phyloP scores from a whole-genome alignment of 192 early-diverging fungal genomes.

The Coemansia sp. region DNA sequence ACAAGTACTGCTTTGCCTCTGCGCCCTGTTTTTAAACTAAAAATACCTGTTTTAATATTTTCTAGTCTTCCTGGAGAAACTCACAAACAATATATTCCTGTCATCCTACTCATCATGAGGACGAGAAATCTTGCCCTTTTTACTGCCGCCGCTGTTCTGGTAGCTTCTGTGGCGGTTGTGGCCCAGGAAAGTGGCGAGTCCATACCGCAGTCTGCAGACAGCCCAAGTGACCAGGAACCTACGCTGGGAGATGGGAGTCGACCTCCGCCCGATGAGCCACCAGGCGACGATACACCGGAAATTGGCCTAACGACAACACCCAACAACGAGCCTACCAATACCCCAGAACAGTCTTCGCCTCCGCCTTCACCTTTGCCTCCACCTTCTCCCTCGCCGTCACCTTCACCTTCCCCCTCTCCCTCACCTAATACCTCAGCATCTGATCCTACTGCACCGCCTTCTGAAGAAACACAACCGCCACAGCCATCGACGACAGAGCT shows the following conservation, averaged over 20 bases:
- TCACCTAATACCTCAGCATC: constrained; percentile 1
- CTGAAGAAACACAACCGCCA: neutral
- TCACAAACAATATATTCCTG: neutral
- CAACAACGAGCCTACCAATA: neutral
- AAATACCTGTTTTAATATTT: neutral
- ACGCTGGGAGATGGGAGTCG: neutral
- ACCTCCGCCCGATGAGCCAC: neutral
- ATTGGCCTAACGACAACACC: neutral
- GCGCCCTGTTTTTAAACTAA: neutral
- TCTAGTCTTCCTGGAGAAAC: neutral
- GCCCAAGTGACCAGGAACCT: neutral
- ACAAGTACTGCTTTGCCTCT: neutral
- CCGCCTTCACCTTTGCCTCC: neutral
- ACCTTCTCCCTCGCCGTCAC: constrained; percentile 1
- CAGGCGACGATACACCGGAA: too few species aligned
- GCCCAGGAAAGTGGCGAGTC: neutral
- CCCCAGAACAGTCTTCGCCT: neutral
- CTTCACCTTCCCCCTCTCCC: neutral
- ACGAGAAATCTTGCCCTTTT: neutral
- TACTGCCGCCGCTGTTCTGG: neutral
- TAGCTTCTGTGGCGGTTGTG: neutral
- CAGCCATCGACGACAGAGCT: neutral
- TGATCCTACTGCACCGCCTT: neutral
- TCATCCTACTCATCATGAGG: neutral
- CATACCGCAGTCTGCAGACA: neutral